Base-by-base conservation (phyloP, 768 basidiomycete species). In the Kwoniella sp. region DNA sequence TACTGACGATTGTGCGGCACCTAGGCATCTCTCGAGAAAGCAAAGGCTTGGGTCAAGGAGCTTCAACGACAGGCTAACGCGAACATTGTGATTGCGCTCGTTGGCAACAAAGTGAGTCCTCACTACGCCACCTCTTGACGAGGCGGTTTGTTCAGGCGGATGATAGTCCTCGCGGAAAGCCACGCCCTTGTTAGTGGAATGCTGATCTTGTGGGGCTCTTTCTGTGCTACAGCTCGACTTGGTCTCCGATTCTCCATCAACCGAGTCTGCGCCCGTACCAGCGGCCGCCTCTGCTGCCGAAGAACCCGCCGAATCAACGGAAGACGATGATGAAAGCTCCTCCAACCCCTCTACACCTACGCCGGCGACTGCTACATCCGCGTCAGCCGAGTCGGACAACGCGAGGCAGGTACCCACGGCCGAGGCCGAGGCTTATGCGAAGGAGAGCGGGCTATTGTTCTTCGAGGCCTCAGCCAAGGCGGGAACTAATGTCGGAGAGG, bases 31-130 rank as follows among this genome's bases (percentile, higher is more conserved):
- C 84, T 99, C 63, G 95, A 98, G 81, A 98, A 98, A 81, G 96
- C 96, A 58, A 97, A 98, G 83, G 92, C 94, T 29, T 99, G 96
- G 96, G 93, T 99, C 63, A 97, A 96, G 83, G 96, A 99, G 81
- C 85, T 99, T 24, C 96, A 99, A 79, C 87, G 96, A 69, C 96
- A 99, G 78, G 96, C 96, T 24, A 96, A 97, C 79, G 94, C 95
- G 36, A 98, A 98, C 80, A 98, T 98, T 77, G 94, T 99, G 78
- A 97, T 99, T 73, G 94, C 95, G 6, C 87, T 99, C 55, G 92
- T 92, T 12, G 96, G 96, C 29, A 99, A 99, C 85, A 98, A 99
- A 82, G 86, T 97, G 67, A 89, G 97, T 83, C 68, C 89, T 91
- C n/a, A n/a, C n/a, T n/a, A n/a, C n/a, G n/a, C n/a, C n/a, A n/a